These are phyloP conservation scores for Eucalyptus dawsonii DNA, from an alignment of 345 rosid species.

Conservation along the genomic window DNA sequence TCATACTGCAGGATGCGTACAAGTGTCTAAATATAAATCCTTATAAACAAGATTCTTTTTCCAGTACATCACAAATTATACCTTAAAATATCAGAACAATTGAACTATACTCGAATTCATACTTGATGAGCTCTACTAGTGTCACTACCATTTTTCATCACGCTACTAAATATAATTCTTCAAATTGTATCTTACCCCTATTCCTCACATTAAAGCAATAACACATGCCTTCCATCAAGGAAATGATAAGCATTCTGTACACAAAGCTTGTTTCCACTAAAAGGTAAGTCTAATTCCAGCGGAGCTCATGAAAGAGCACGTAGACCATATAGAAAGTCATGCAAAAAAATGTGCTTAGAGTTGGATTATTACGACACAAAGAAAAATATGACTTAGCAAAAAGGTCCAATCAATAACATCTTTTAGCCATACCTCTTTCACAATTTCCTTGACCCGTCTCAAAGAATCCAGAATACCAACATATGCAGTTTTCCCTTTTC, in stretches of 20 bases:
- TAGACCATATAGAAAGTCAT: not conserved
- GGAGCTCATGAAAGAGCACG: not conserved
- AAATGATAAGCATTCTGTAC: not conserved
- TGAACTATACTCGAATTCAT: not conserved
- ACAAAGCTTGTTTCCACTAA: not conserved
- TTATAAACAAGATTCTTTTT: not conserved
- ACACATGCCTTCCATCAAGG: not conserved
- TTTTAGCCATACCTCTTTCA: conserved; percentile 64
- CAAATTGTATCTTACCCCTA: not conserved
- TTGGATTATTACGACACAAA: not conserved
- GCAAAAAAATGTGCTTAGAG: not conserved
- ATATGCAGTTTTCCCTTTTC: conserved; percentile 54
- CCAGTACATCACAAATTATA: not conserved
- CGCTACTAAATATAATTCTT: not conserved
- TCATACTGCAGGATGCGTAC: not conserved
- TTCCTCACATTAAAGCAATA: not conserved
- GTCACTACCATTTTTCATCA: not conserved
- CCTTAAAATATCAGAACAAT: not conserved
- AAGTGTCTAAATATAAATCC: not conserved
- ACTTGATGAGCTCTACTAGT: not conserved
- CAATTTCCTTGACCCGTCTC: conserved; percentile 80
- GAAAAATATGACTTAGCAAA: not conserved
- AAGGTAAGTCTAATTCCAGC: not conserved
- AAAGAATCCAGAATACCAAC: conserved; percentile 77
- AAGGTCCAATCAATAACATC: not conserved